Conservation (phyloP, 2,329 filamentous ascomycete species). For the Pseudogymnoascus sp. region DNA sequence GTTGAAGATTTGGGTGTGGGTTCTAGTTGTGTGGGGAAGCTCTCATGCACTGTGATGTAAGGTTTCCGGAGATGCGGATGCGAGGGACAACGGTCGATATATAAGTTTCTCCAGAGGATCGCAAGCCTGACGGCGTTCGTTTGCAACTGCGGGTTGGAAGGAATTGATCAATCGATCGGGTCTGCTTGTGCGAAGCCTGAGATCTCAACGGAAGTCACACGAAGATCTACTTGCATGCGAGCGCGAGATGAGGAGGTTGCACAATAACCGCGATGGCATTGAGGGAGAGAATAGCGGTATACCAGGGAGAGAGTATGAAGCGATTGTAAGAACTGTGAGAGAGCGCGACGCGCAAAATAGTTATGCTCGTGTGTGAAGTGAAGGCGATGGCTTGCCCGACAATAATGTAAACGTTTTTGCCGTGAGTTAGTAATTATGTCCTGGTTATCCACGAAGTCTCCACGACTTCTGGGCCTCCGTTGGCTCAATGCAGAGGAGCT, state of each 20-base stretch:
- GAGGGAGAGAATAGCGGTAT: constrained; percentile 3
- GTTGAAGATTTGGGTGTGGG: not conserved
- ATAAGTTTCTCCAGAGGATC: not conserved
- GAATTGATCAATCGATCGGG: not conserved
- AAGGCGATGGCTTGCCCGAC: not conserved
- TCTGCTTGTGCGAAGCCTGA: constrained; percentile 1
- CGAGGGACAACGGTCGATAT: not conserved
- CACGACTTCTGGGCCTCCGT: constrained; percentile 2
- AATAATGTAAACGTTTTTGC: constrained; percentile 2
- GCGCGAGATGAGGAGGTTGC: constrained; percentile 10
- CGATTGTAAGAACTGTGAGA: not conserved
- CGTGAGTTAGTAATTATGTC: constrained; percentile 9
- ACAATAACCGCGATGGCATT: constrained; percentile 7
- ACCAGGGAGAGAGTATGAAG: not conserved
- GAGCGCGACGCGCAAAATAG: constrained; percentile 7
- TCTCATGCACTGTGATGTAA: constrained; percentile 12
- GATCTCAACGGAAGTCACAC: constrained; percentile 10
- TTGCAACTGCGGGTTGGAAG: not conserved
- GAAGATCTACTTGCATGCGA: constrained; percentile 9
- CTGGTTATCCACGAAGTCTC: constrained; percentile 4
- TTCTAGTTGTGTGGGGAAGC: constrained; percentile 4
- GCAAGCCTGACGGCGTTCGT: not conserved
- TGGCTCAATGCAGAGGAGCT: constrained; percentile 6
- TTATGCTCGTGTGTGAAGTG: not conserved
- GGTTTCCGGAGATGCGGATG: constrained; percentile 2